These are phyloP conservation scores for Aotearoamyces nothofagi DNA, from an alignment of 2,329 filamentous ascomycete genomes.

Conservation along the genomic window DNA sequence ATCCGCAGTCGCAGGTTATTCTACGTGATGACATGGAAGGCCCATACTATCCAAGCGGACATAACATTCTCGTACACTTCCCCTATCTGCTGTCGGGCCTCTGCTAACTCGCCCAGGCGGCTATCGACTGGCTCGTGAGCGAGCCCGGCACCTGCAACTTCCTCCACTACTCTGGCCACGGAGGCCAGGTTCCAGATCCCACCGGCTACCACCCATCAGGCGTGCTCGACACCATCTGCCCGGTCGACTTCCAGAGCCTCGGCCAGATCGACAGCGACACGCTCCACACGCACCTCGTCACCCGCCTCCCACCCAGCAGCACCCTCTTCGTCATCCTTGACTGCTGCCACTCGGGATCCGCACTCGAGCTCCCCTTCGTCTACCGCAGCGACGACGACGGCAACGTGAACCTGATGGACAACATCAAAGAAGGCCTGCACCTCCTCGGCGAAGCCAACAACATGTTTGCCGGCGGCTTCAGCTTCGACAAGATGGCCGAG, in stretches of 20 bases:
- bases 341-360: conserved; percentile 46
- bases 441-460: conserved; percentile 32
- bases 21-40: conserved; percentile 20
- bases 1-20: conserved; percentile 21
- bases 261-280: conserved; percentile 37
- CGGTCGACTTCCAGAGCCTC: conserved; percentile 32
- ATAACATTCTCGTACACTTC: conserved; percentile 18
- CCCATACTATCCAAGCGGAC: conserved; percentile 19
- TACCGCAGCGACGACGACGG: conserved; percentile 40
- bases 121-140: conserved; percentile 41
- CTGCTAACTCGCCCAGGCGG: conserved; percentile 25
- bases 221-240: conserved; percentile 35
- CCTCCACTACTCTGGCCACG: conserved; percentile 44
- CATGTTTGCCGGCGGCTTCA: conserved; percentile 34
- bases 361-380: conserved; percentile 40
- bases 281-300: conserved; percentile 35
- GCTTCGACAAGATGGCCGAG: conserved; percentile 28
- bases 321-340: conserved; percentile 42
- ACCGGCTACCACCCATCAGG: conserved; percentile 24
- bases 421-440: conserved; percentile 32
- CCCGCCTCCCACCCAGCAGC: conserved; percentile 30
- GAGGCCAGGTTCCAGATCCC: conserved; percentile 32
- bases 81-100: background rate
- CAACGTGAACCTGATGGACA: conserved; percentile 38
- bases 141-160: conserved; percentile 35